Percentiles rank a stretch among this genome's conserved stretches.
Conservation (phyloP, 768 basidiomycete species). For the Termitomyces sp. region DNA sequence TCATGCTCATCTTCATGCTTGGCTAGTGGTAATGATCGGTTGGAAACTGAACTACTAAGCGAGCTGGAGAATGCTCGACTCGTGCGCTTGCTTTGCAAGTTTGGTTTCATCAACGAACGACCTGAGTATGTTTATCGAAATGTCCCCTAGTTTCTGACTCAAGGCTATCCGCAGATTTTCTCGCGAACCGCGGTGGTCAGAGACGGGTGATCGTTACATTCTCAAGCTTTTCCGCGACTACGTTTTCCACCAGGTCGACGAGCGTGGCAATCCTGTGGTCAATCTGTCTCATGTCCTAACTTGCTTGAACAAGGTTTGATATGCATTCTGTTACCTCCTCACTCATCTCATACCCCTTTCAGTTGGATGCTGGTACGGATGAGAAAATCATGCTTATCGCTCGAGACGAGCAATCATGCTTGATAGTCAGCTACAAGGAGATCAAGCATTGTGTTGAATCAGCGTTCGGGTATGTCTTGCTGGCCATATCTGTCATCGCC, state of each 20-base stretch:
- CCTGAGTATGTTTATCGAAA: slow-evolving; percentile 62
- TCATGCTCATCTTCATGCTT: background rate
- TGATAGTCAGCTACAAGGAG: slow-evolving; percentile 91
- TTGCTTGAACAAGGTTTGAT: slow-evolving; percentile 85
- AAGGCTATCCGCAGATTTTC: slow-evolving; percentile 61
- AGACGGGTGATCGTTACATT: slow-evolving; percentile 97
- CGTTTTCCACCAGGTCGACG: slow-evolving; percentile 97
- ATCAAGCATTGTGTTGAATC: slow-evolving; percentile 82
- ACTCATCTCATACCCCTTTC: background rate
- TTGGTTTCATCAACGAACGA: slow-evolving; percentile 99
- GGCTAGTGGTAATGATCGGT: slow-evolving; percentile 68
- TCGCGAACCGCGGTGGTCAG: slow-evolving; percentile 95
- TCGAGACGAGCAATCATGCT: slow-evolving; percentile 93
- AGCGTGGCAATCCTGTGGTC: slow-evolving; percentile 82
- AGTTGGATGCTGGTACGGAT: slow-evolving; percentile 93
- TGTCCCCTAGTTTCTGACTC: background rate
- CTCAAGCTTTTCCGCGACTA: slow-evolving; percentile 98
- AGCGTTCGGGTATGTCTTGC: slow-evolving; percentile 70
- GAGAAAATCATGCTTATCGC: slow-evolving; percentile 94
- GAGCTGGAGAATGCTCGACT: slow-evolving; percentile 95
- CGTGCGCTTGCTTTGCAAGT: slow-evolving; percentile 85
- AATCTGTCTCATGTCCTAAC: slow-evolving; percentile 89
- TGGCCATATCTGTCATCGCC: background rate
- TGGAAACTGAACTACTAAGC: slow-evolving; percentile 80
- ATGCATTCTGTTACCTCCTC: background rate